Evolutionary conservation across 495 filamentous ascomycete genomes (phyloP).

Genomic region (Stereocaulon alpinum): DNA sequence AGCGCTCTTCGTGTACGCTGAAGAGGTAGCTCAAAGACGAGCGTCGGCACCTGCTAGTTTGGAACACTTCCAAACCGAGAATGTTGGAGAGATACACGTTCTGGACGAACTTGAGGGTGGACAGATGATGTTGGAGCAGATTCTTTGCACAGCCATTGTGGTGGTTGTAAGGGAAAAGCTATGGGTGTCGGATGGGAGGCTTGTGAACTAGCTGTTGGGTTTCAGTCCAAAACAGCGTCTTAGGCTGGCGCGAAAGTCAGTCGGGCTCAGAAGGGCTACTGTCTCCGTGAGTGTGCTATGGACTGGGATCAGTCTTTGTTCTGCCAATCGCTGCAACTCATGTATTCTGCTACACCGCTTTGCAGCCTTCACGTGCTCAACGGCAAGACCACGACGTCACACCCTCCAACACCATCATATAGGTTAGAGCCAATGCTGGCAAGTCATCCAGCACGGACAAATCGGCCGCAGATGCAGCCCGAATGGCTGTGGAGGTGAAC

Average conservation of each 20-base stretch:
- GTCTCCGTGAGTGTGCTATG: not conserved
- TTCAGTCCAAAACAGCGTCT: not conserved
- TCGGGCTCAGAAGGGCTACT: no score
- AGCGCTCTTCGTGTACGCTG: constrained; percentile 40
- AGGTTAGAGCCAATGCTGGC: no score
- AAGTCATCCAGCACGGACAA: no score
- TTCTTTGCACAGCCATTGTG: constrained; percentile 12
- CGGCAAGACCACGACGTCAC: no score
- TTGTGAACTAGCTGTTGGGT: not conserved
- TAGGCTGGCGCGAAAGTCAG: not conserved
- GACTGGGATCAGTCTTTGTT: not conserved
- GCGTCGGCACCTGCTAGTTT: not conserved
- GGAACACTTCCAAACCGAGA: not conserved
- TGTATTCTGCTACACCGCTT: not conserved
- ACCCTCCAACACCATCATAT: no score
- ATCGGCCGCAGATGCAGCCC: no score
- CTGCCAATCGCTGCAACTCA: not conserved
- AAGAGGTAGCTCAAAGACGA: not conserved
- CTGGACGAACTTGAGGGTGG: constrained; percentile 4
- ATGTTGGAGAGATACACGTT: constrained; percentile 14
- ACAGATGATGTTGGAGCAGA: not conserved
- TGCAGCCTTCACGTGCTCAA: no score
- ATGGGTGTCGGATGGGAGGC: not conserved
- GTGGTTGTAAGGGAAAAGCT: constrained; percentile 13
- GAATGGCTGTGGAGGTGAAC: no score